Evolutionary conservation across 768 basidiomycete genomes (phyloP).

Genomic region (Rhizopogon vulgaris): DNA sequence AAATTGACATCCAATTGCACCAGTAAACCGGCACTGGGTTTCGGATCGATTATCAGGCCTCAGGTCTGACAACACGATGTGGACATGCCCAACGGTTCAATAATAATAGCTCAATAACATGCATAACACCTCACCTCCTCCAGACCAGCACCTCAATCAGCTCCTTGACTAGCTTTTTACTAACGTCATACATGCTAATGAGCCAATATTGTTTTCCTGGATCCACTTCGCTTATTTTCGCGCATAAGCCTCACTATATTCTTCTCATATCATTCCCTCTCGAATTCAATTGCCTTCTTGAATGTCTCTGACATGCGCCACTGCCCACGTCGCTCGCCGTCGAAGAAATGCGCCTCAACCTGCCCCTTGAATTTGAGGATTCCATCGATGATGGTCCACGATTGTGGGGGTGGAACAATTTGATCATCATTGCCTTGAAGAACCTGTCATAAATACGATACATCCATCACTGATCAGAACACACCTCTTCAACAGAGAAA

Average conservation of each 20-base stretch:
- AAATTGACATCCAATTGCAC: no score
- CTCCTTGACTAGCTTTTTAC: no score
- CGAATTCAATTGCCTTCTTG: constrained; percentile 27
- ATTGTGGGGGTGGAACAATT: constrained; percentile 65
- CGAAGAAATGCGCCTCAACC: constrained; percentile 34
- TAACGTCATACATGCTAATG: no score
- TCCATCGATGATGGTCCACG: constrained; percentile 16
- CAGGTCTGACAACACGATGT: no score
- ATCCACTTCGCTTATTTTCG: background rate
- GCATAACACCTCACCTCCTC: no score
- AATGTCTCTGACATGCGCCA: constrained; percentile 31
- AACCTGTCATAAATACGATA: constrained; percentile 36
- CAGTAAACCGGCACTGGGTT: no score
- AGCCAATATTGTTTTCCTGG: no score
- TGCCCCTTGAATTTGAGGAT: background rate
- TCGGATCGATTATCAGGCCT: no score
- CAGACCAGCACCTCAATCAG: no score
- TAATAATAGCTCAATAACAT: no score
- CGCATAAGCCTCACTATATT: background rate
- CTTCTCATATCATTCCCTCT: constrained; percentile 31
- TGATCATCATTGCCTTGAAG: constrained; percentile 61
- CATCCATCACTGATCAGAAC: background rate
- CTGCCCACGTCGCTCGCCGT: constrained; percentile 41
- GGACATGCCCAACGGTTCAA: no score
- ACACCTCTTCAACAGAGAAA: constrained; percentile 27